phyloP scores from a whole-genome alignment of 345 rosid species.

The Melastoma malabathricum region DNA sequence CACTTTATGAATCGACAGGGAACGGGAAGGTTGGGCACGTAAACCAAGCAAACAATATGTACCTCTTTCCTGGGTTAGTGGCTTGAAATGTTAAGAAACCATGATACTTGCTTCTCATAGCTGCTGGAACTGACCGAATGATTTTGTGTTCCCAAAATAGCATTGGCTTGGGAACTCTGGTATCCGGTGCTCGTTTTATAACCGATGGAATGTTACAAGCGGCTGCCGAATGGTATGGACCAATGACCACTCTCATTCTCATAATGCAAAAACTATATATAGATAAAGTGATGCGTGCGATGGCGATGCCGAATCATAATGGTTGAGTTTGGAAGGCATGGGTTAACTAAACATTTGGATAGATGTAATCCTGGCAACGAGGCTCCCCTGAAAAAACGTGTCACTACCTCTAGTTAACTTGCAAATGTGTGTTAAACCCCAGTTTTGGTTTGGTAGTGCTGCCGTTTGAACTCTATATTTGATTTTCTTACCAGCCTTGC shows the following conservation, averaged over 20 bases:
- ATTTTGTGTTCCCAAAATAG: conserved; percentile 21
- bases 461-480: conserved; percentile 1
- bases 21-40: conserved; percentile 83
- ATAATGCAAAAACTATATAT: too few relatives aligned
- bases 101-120: background rate
- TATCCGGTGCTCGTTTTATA: conserved; percentile 68
- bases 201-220: conserved; percentile 83
- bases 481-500: conserved; percentile 58
- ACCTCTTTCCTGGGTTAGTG: conserved; percentile 92
- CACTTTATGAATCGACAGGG: conserved; percentile 28
- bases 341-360: too few relatives aligned
- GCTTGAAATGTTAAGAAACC: background rate
- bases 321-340: too few relatives aligned
- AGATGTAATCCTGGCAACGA: too few relatives aligned
- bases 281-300: too few relatives aligned
- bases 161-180: conserved; percentile 80
- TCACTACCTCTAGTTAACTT: too few relatives aligned
- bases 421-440: too few relatives aligned
- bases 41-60: conserved; percentile 98
- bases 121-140: background rate
- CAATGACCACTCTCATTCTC: background rate
- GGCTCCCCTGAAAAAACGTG: too few relatives aligned
- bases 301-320: too few relatives aligned
- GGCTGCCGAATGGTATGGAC: conserved; percentile 79
- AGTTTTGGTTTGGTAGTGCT: too few relatives aligned